Conservation (phyloP, 495 filamentous ascomycete genomes). For the Cudoniella acicularis region DNA sequence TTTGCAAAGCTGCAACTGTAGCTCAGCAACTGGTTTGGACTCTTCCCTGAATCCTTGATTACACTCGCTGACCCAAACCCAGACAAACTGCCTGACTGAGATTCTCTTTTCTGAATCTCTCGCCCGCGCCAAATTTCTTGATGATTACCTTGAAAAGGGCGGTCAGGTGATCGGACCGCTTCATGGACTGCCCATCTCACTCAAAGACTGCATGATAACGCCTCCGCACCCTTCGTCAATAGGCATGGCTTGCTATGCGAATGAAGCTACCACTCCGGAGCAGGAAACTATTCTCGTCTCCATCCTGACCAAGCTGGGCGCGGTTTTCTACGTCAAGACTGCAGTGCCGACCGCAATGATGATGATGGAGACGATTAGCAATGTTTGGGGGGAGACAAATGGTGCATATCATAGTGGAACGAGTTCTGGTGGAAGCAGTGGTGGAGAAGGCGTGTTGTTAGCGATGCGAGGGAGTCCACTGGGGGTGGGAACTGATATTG, state of each 20-base stretch:
- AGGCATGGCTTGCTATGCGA: conserved; percentile 38
- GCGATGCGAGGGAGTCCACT: conserved; percentile 50
- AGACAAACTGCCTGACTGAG: conserved; percentile 57
- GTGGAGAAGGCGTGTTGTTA: conserved; percentile 60
- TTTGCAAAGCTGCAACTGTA: conserved; percentile 49
- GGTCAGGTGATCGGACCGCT: conserved; percentile 49
- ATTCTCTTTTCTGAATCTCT: conserved; percentile 54
- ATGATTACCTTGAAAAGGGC: conserved; percentile 45
- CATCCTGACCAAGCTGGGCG: conserved; percentile 51
- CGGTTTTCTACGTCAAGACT: conserved; percentile 64
- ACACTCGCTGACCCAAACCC: conserved; percentile 26
- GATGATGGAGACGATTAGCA: conserved; percentile 34
- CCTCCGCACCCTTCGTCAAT: conserved; percentile 24
- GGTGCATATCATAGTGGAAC: conserved; percentile 48
- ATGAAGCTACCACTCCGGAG: conserved; percentile 33
- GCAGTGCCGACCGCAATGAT: conserved; percentile 59
- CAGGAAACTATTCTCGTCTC: conserved; percentile 23
- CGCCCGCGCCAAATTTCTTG: conserved; percentile 46
- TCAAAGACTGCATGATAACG: conserved; percentile 51
- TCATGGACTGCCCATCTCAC: conserved; percentile 54
- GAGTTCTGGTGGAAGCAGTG: conserved; percentile 57
- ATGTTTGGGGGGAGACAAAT: conserved; percentile 37
- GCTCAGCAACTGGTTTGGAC: conserved; percentile 27
- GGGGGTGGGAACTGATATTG: conserved; percentile 69
- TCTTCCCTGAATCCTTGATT: neutral